Percentiles rank a stretch among this genome's conserved stretches.
phyloP scores from a whole-genome alignment of 2,329 filamentous ascomycete species.

The Monosporascus ibericus region DNA sequence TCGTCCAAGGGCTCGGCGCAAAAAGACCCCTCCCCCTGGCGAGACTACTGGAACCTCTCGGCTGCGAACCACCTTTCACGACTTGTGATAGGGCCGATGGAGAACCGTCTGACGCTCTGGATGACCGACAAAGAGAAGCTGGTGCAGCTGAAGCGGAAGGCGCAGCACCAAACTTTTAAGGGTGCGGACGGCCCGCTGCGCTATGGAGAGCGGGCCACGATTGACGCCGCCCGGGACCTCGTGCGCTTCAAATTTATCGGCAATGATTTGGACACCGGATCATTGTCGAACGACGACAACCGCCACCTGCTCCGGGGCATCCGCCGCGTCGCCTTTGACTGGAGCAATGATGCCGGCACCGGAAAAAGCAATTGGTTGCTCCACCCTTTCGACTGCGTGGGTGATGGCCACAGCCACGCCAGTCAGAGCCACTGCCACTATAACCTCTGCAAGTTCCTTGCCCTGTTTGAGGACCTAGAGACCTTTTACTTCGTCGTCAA shows the following conservation, averaged over 20 bases:
- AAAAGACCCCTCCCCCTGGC: constrained; percentile 14
- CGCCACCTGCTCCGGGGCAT: background rate
- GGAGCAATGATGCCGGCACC: background rate
- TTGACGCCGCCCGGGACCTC: background rate
- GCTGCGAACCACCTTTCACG: constrained; percentile 1
- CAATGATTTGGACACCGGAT: background rate
- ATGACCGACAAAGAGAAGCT: background rate
- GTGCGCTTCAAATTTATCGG: background rate
- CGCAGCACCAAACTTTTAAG: background rate
- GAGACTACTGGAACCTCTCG: background rate
- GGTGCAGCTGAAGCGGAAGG: background rate
- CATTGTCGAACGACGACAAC: background rate
- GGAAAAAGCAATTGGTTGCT: background rate
- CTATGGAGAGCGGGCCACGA: background rate
- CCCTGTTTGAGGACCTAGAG: constrained; percentile 20
- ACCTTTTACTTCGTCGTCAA: constrained; percentile 24
- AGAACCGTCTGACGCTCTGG: background rate
- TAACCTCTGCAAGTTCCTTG: constrained; percentile 15
- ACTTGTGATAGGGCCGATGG: background rate
- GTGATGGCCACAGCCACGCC: background rate
- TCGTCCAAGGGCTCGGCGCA: background rate
- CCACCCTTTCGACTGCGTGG: background rate
- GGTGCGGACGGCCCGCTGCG: background rate
- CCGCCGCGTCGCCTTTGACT: constrained; percentile 2
- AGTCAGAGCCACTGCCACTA: constrained; percentile 7